phyloP scores from a whole-genome alignment of 2,329 filamentous ascomycete species.

The Pestalotiopsis sp. region DNA sequence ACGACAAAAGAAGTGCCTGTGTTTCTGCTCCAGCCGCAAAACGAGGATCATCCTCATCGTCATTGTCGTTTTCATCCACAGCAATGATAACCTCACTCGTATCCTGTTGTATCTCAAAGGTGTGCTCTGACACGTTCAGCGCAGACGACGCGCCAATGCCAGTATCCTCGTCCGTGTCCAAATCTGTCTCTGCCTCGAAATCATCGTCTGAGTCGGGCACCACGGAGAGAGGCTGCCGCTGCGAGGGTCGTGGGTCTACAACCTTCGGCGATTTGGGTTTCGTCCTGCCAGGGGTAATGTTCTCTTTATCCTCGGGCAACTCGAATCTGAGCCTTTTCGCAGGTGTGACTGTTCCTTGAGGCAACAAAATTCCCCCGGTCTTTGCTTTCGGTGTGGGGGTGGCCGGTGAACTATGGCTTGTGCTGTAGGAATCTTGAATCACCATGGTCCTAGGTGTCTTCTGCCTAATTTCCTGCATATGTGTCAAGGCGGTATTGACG shows the following conservation, averaged over 20 bases:
- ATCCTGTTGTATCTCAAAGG: not conserved
- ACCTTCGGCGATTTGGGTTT: conserved; percentile 33
- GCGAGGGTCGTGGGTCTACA: conserved; percentile 18
- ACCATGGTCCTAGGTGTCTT: conserved; percentile 25
- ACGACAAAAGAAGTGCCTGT: conserved; percentile 24
- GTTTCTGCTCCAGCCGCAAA: conserved; percentile 23
- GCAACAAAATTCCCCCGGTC: conserved; percentile 20
- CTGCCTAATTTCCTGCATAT: conserved; percentile 22
- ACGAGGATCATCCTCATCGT: conserved; percentile 17
- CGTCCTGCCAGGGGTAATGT: conserved; percentile 33
- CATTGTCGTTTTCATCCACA: conserved; percentile 16
- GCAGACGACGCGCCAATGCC: conserved; percentile 14
- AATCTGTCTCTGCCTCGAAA: conserved; percentile 16
- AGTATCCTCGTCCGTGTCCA: conserved; percentile 19
- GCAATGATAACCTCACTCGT: conserved; percentile 14
- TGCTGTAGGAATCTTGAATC: conserved; percentile 33
- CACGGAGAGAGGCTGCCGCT: conserved; percentile 27
- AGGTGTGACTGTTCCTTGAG: conserved; percentile 18
- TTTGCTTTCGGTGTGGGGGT: conserved; percentile 23
- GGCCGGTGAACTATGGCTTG: conserved; percentile 27
- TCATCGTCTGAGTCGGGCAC: conserved; percentile 23
- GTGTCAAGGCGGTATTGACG: conserved; percentile 22
- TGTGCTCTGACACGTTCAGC: not conserved
- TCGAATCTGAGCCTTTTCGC: conserved; percentile 29
- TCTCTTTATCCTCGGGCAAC: conserved; percentile 34